Evolutionary conservation across 2,329 filamentous ascomycete genomes (phyloP), one percentile per base, ranked within the genome.

Genomic region (Leptographium procerum): DNA sequence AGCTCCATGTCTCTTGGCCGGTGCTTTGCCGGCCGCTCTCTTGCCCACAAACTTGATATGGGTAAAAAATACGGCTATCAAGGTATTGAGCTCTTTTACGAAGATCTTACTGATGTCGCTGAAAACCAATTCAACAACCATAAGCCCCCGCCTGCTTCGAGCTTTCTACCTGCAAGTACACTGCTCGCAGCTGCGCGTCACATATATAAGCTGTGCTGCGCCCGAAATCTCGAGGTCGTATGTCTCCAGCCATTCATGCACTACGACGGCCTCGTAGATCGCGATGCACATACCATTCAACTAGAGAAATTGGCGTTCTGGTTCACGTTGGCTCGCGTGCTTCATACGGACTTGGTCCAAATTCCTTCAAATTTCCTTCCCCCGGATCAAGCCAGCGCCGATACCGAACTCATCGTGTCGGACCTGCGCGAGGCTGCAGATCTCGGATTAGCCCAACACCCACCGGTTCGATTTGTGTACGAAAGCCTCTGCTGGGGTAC

Each of bases 231-330:
- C 26, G 65, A 69, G 3, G 74, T 83, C 59, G 75, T 82, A 64
- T 77, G 75, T 55, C 71, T 86, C 4, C 82, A 84, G 65, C 84
- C 84, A 2, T 86, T 86, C 68, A 76, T 76, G 71, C 78, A 84
- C 69, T 85, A 83, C 69, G 83, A 86, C 64, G 84, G 84, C 11
- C 73, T 85, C 0, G 61, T 76, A 7, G 79, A 84, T 68, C 71
- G 80, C 14, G 60, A 66, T n/a, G 71, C 75, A 59, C 80, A 83
- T 62, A 69, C 70, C 2, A 67, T 72, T 33, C 72, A 81, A n/a
- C 70, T 85, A 45, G 71, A 76, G 51, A 75, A 84, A 61, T 73
- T 86, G 53, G 71, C 77, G 19, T 69, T 80, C 28, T 86, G 84
- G 84, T 78, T 86, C 61, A 64, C 74, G 26, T 69, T 87, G 19